Base-by-base conservation (phyloP, 257 asterid genomes). In the Primulina tabacum region DNA sequence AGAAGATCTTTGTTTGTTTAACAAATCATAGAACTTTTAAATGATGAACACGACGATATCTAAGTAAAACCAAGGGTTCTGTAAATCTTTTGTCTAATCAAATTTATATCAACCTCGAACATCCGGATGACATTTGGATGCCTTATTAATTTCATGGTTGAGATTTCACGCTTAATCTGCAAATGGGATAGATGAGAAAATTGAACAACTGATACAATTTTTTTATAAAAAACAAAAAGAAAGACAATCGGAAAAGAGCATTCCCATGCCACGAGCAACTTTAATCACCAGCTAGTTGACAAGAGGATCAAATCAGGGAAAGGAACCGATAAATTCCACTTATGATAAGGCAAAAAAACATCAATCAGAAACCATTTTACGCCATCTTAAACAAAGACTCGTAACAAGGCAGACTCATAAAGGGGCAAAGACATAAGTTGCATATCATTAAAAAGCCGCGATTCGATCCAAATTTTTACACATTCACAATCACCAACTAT, bases 121-220 rank as follows among this genome's bases (percentile, higher is more conserved):
- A 92, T 87, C 60, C 95, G 92, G 64, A 92, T 90, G 76, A 90
- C 98, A 81, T 92, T 87, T 16, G 98, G 98, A 71, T 92, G 98
- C 82, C 92, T 79, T 71, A 92, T 84, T 64, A 92, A 67, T 79
- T 92, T 92, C 98, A 92, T 92, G 72, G 98, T 92, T 63, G 96
- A 90, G 26, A 92, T 90, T 86, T 92, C 98, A 8, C 97, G 92
- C 78, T 90, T 92, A 76, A 92, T 90, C 98, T 92, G 93, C 85
- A 81, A 50, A 28, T 16, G 11, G 21, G n/a, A 67, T 56, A 60
- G 21, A 66, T 62, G 61, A 40, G 50, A 60, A 55, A 71, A 60
- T 24, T 40, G 26, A 7, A 17, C 5, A 64, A 34, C 18, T 43
- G 29, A 24, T 20, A 29, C 55, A 34, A 18, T 0, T 16, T 32